A percentile compares a stretch with the other conserved stretches of the same genome.
Evolutionary conservation across 768 basidiomycete species (phyloP).

Genomic region (Phanerochaete sordida): DNA sequence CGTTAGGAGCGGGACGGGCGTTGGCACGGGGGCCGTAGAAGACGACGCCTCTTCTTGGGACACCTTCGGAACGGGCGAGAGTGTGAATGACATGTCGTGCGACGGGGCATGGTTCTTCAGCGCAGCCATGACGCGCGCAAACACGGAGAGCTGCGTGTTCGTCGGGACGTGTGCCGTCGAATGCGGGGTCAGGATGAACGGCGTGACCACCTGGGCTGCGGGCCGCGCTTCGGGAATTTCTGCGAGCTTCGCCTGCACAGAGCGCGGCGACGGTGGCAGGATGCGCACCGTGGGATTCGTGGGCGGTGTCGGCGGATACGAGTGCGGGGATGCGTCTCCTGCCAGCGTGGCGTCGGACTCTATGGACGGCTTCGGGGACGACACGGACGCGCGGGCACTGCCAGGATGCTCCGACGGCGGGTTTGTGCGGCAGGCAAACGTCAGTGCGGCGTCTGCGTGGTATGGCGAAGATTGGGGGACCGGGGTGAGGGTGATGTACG

Average conservation of each 20-base stretch:
- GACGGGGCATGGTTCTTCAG: constrained; percentile 37
- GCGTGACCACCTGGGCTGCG: constrained; percentile 8
- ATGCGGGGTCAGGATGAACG: constrained; percentile 32
- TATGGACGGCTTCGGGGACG: constrained; percentile 13
- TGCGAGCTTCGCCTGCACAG: constrained; percentile 28
- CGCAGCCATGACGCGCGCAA: constrained; percentile 26
- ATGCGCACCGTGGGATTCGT: constrained; percentile 20
- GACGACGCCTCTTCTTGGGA: not conserved
- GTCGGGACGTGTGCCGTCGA: constrained; percentile 19
- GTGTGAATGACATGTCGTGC: constrained; percentile 60
- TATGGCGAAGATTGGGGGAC: constrained; percentile 28
- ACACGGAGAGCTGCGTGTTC: constrained; percentile 16
- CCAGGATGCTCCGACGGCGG: constrained; percentile 3
- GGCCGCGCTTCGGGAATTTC: constrained; percentile 14
- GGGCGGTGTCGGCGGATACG: constrained; percentile 34
- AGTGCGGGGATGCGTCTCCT: constrained; percentile 25
- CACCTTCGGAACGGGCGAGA: constrained; percentile 31
- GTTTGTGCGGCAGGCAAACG: constrained; percentile 33
- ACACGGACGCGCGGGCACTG: constrained; percentile 8
- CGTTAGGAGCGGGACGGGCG: constrained; percentile 49
- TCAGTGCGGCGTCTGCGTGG: constrained; percentile 29
- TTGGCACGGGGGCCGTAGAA: constrained; percentile 15
- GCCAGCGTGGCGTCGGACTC: constrained; percentile 29
- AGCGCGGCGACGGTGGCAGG: constrained; percentile 26
- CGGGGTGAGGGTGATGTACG: constrained; percentile 33